Evolutionary conservation across 108 stramenopile genomes (phyloP).

Genomic region (Seminavis robusta): DNA sequence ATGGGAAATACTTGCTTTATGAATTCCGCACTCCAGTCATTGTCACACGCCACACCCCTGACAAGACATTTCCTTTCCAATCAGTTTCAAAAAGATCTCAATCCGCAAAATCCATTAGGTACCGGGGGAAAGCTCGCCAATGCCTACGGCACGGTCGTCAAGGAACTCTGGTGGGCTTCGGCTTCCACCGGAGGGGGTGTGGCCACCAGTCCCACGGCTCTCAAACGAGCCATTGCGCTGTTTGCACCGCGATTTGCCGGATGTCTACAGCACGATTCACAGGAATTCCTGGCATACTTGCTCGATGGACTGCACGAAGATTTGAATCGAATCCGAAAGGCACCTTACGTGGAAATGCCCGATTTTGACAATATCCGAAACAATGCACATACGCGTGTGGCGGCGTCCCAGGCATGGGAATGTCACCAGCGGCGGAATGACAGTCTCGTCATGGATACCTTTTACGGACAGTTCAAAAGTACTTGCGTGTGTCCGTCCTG

Average conservation of each 20-base stretch:
- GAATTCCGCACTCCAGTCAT: constrained; percentile 86
- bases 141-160: constrained; percentile 69
- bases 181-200: background rate
- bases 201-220: constrained; percentile 43
- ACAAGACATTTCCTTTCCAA: constrained; percentile 86
- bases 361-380: constrained; percentile 63
- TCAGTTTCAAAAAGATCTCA: constrained; percentile 54
- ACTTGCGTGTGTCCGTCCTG: constrained; percentile 89
- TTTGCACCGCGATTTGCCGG: constrained; percentile 76
- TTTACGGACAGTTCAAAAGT: constrained; percentile 80
- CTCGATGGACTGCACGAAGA: constrained; percentile 95
- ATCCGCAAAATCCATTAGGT: constrained; percentile 70
- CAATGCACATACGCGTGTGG: constrained; percentile 58
- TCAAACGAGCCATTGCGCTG: constrained; percentile 75
- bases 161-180: constrained; percentile 63
- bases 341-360: constrained; percentile 89
- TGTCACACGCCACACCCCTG: constrained; percentile 79
- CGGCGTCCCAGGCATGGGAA: constrained; percentile 72
- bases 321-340: constrained; percentile 86
- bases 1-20: constrained; percentile 98
- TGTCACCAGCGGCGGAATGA: constrained; percentile 65
- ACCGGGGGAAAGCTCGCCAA: constrained; percentile 79
- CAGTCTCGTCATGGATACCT: constrained; percentile 71
- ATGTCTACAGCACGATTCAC: constrained; percentile 86
- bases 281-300: constrained; percentile 90